Evolutionary conservation across 2,329 filamentous ascomycete genomes (phyloP).

Genomic region (Rutstroemia sp.): DNA sequence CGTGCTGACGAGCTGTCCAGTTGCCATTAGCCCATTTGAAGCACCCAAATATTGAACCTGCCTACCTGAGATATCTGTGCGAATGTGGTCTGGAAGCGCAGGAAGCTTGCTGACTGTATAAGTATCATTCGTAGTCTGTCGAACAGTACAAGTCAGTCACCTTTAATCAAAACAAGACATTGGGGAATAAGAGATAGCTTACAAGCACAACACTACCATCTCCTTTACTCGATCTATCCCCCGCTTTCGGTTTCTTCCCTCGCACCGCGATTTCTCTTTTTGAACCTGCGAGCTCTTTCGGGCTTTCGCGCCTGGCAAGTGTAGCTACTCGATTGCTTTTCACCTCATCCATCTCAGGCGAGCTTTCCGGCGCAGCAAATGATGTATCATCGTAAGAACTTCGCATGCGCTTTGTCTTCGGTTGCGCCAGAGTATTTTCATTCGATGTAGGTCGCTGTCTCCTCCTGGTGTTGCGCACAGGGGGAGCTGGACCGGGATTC

Average conservation of each 20-base stretch:
- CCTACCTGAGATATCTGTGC: slow-evolving; percentile 58
- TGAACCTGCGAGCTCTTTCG: slow-evolving; percentile 20
- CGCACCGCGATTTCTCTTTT: slow-evolving; percentile 48
- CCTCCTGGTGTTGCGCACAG: slow-evolving; percentile 49
- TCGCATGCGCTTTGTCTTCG: slow-evolving; percentile 57
- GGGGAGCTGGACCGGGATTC: slow-evolving; percentile 42
- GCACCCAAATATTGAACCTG: slow-evolving; percentile 10
- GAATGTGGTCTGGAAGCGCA: slow-evolving; percentile 70
- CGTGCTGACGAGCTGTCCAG: slow-evolving; percentile 52
- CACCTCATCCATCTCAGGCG: slow-evolving; percentile 49
- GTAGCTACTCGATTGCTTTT: slow-evolving; percentile 40
- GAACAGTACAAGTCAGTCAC: slow-evolving; percentile 8
- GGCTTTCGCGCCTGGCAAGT: slow-evolving; percentile 33
- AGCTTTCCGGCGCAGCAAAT: slow-evolving; percentile 39
- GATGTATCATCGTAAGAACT: slow-evolving; percentile 50
- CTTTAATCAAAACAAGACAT: background rate
- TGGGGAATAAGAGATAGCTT: slow-evolving; percentile 25
- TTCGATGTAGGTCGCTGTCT: slow-evolving; percentile 52
- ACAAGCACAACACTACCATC: slow-evolving; percentile 62
- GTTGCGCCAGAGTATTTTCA: slow-evolving; percentile 46
- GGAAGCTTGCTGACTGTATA: slow-evolving; percentile 82
- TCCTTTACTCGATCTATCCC: slow-evolving; percentile 60
- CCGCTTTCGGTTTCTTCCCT: slow-evolving; percentile 54
- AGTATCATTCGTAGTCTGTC: slow-evolving; percentile 71
- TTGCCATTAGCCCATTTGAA: slow-evolving; percentile 6